Base-by-base conservation (phyloP, 2,329 filamentous ascomycete genomes). In the Colletotrichum navitas region DNA sequence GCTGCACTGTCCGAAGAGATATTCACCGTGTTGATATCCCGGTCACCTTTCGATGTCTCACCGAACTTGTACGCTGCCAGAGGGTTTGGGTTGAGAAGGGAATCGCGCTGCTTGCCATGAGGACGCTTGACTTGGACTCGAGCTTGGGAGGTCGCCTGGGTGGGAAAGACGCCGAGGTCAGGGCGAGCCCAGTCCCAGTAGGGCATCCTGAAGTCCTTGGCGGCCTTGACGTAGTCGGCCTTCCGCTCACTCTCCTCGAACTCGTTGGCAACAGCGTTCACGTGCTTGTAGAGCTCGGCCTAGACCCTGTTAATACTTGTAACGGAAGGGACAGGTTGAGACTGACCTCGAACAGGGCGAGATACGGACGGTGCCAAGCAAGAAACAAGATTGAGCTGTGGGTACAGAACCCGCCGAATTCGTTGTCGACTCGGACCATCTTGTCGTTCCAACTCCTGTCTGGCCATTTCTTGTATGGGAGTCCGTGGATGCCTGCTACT, bases 341-440 rank as follows among this genome's bases (percentile, higher is more conserved):
- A 70, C 66, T 52, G 75, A 88, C 87, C 81, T 92, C 90, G 74
- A 83, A 90, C 12, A 92, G 81, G 12, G 88, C 84, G 66, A 92
- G 80, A 76, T 91, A 92, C 1, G 89, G 89, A 67, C 90, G 84
- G 83, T 92, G 91, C 91, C 91, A 93, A 8, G 87, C 83, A 45
- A 87, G 84, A 77, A 93, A 92, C 10, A 91, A 78, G 49, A 88
- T 86, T 1, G 87, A 87, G 14, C 83, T 85, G 79, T 93, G 91
- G 16, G 86, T 85, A 77, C 91, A 92, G 78, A 91, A 92, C 26
- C 93, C 94, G 14, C 87, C 84, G 47, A 85, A 82, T 12, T 32
- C 24, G 68, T 85, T 83, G 71, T 71, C 56, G 10, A 71, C 70
- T 16, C 55, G 58, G 24, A 66, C 36, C 70, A 62, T 72, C 32